Conservation (phyloP, 2,329 filamentous ascomycete genomes). For the Paracamarosporium sp. region DNA sequence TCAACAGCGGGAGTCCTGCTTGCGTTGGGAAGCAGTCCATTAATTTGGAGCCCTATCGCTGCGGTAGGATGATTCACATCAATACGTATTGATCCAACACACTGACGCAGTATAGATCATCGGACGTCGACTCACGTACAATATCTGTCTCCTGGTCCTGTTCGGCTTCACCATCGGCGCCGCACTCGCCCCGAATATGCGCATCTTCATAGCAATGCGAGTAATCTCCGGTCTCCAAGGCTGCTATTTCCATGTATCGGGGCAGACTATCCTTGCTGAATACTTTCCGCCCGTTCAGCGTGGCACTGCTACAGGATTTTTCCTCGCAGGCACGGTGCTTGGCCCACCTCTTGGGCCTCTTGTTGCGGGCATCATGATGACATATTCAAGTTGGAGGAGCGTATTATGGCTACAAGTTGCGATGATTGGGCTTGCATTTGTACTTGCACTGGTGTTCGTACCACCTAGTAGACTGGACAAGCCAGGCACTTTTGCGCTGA, state of each 20-base stretch:
- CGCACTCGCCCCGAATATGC: constrained; percentile 15
- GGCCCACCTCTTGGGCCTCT: constrained; percentile 50
- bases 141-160: constrained; percentile 15
- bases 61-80: constrained; percentile 5
- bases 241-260: background rate
- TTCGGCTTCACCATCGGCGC: constrained; percentile 21
- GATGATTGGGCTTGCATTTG: constrained; percentile 36
- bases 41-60: constrained; percentile 22
- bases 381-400: constrained; percentile 36
- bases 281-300: constrained; percentile 39
- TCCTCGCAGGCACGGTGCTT: constrained; percentile 51
- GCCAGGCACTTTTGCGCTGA: constrained; percentile 8
- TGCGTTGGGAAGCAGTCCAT: constrained; percentile 20
- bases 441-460: constrained; percentile 33
- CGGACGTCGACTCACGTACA: constrained; percentile 18
- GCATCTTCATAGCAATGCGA: constrained; percentile 21
- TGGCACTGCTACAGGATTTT: constrained; percentile 53
- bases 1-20: constrained; percentile 22
- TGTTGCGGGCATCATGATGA: constrained; percentile 37
- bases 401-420: constrained; percentile 43
- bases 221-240: constrained; percentile 14
- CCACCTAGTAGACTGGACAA: constrained; percentile 12
- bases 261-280: constrained; percentile 15
- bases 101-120: constrained; percentile 10
- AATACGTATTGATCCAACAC: background rate